These are phyloP conservation scores for Tanacetum coccineum DNA, from an alignment of 129 eudicot species.

Conservation along the genomic window DNA sequence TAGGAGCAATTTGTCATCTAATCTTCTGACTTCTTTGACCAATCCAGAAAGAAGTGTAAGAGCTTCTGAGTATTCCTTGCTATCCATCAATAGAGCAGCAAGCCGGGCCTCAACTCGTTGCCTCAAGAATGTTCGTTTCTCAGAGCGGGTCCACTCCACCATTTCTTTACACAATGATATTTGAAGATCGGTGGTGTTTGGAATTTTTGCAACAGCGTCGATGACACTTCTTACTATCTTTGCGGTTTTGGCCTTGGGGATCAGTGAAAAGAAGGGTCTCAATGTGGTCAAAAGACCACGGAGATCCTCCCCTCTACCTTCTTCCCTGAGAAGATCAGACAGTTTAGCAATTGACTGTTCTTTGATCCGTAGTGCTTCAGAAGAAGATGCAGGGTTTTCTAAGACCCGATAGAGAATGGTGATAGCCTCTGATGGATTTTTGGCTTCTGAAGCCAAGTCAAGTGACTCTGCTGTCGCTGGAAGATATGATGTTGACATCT, in stretches of 20 bases:
- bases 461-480: conserved; percentile 15
- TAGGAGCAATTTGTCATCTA: conserved; percentile 46
- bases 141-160: conserved; percentile 59
- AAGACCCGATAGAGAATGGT: conserved; percentile 42
- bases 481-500: conserved; percentile 22
- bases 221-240: conserved; percentile 54
- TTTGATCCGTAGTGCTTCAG: conserved; percentile 50
- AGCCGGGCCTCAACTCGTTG: conserved; percentile 46
- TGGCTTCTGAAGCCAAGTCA: conserved; percentile 46
- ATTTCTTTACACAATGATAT: conserved; percentile 57
- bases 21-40: conserved; percentile 46
- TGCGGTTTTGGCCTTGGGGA: conserved; percentile 55
- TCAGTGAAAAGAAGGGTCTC: conserved; percentile 50
- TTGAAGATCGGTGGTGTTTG: conserved; percentile 51
- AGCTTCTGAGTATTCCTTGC: conserved; percentile 48
- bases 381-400: conserved; percentile 45
- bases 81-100: conserved; percentile 42
- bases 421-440: conserved; percentile 42
- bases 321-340: conserved; percentile 41
- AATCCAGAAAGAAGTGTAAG: conserved; percentile 40
- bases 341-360: conserved; percentile 43
- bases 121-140: conserved; percentile 54
- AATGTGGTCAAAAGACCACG: conserved; percentile 49
- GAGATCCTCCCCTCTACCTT: conserved; percentile 50
- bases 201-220: conserved; percentile 40